A percentile compares a stretch with the other conserved stretches of the same genome.
Evolutionary conservation across 2,329 filamentous ascomycete genomes (phyloP).

Genomic region (Ophiocordyceps polyrhachis-furcata): DNA sequence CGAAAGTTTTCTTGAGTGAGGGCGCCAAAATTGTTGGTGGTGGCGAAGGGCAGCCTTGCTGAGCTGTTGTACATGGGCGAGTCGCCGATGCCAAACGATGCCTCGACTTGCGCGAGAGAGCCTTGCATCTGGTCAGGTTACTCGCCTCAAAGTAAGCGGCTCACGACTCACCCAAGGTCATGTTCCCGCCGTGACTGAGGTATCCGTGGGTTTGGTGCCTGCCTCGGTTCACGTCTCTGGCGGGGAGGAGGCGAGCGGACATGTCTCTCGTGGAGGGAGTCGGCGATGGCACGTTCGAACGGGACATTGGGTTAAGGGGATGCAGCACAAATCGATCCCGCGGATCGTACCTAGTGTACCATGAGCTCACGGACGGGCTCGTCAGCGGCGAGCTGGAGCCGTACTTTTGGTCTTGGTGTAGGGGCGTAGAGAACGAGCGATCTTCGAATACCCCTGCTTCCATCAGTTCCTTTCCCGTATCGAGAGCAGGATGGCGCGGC

Average conservation of each 20-base stretch:
- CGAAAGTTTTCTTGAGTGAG: constrained; percentile 11
- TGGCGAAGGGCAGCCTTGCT: constrained; percentile 11
- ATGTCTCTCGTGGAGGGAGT: constrained; percentile 13
- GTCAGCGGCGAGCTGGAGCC: background rate
- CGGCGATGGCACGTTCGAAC: constrained; percentile 20
- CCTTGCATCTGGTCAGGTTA: constrained; percentile 6
- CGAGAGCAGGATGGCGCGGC: background rate
- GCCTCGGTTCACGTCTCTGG: constrained; percentile 7
- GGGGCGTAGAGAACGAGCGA: constrained; percentile 6
- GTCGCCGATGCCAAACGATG: constrained; percentile 12
- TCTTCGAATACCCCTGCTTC: constrained; percentile 8
- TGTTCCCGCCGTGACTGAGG: constrained; percentile 2
- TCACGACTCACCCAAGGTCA: constrained; percentile 4
- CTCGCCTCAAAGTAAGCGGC: background rate
- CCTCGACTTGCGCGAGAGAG: constrained; percentile 10
- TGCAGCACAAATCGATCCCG: constrained; percentile 16
- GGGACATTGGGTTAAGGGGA: constrained; percentile 17
- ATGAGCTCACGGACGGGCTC: constrained; percentile 1
- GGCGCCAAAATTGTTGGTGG: constrained; percentile 8
- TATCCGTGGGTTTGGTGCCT: constrained; percentile 5
- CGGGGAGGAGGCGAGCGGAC: constrained; percentile 7
- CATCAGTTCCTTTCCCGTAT: constrained; percentile 5
- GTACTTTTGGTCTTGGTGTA: constrained; percentile 10
- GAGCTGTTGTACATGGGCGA: constrained; percentile 12
- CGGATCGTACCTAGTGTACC: constrained; percentile 11